A percentile compares a stretch with the other conserved stretches of the same genome.
phyloP scores from a whole-genome alignment of 2,329 filamentous ascomycete genomes.

The Dryadomyces quercivorus region DNA sequence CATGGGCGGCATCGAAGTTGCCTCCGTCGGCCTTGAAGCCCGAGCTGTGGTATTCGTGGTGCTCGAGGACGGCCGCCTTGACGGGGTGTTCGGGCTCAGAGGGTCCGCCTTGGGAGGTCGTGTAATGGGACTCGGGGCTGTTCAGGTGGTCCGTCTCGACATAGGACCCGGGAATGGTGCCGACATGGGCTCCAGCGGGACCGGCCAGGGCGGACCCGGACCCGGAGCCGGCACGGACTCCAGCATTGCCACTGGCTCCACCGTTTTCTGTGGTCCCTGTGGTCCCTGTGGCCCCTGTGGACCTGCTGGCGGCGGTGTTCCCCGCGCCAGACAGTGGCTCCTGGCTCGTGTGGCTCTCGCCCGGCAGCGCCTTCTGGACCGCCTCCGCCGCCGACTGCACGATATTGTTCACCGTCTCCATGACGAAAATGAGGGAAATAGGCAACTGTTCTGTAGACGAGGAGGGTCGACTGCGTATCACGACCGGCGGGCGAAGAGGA shows the following conservation, averaged over 20 bases:
- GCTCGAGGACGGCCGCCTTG: conserved; percentile 32
- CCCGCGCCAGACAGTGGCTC: conserved; percentile 69
- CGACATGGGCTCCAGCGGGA: too few species aligned
- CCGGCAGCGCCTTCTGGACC: conserved; percentile 28
- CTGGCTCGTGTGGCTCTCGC: conserved; percentile 14
- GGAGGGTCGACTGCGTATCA: background rate
- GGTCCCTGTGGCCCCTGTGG: too few species aligned
- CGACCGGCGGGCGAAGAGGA: too few species aligned
- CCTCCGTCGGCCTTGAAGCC: conserved; percentile 54
- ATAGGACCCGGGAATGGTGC: too few species aligned
- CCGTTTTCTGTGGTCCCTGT: too few species aligned
- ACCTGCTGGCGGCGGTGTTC: conserved; percentile 49
- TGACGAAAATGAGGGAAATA: too few species aligned
- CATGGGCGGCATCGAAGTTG: conserved; percentile 51
- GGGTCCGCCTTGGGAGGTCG: background rate
- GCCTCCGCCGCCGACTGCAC: conserved; percentile 34
- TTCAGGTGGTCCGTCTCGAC: background rate
- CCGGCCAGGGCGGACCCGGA: too few species aligned
- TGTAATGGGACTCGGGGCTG: background rate
- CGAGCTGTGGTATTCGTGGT: conserved; percentile 44
- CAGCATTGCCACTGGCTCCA: conserved; percentile 24
- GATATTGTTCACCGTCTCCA: conserved; percentile 54
- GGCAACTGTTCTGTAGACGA: background rate
- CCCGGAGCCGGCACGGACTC: background rate
- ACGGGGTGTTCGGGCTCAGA: conserved; percentile 3